Conservation (phyloP, 176 grass and related monocot species). For the Typha latifolia region DNA sequence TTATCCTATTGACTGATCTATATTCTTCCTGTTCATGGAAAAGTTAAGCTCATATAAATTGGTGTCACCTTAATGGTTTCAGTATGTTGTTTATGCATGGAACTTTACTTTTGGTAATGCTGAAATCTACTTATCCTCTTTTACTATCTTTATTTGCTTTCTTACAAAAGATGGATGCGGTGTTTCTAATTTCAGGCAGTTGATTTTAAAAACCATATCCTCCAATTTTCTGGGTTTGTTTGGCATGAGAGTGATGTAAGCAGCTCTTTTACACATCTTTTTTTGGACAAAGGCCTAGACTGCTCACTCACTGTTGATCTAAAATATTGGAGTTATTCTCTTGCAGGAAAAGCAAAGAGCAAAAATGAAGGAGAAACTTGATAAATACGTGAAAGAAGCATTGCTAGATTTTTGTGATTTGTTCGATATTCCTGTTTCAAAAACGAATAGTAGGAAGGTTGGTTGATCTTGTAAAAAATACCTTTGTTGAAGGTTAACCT, state of each 20-base stretch:
- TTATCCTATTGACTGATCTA: too few species aligned
- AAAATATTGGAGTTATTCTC: constrained; percentile 15
- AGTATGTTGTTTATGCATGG: too few species aligned
- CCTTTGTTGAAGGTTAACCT: background rate
- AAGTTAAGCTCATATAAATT: too few species aligned
- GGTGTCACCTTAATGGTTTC: too few species aligned
- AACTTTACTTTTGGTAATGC: background rate
- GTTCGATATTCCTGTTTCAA: constrained; percentile 75
- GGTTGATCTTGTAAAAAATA: background rate
- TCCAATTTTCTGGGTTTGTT: constrained; percentile 68
- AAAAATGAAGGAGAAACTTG: constrained; percentile 96
- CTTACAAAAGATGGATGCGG: background rate
- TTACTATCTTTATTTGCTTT: background rate
- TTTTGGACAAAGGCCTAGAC: too few species aligned
- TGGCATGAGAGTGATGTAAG: constrained; percentile 75
- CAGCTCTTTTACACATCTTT: constrained; percentile 5
- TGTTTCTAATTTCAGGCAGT: background rate
- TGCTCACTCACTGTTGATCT: constrained; percentile 14
- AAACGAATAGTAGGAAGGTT: constrained; percentile 77
- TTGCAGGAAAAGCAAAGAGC: constrained; percentile 92
- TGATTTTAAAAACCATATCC: constrained; percentile 60
- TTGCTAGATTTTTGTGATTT: constrained; percentile 73
- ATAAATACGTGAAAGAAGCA: constrained; percentile 78
- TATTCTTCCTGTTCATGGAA: too few species aligned
- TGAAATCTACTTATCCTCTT: background rate